Evolutionary conservation across 75 land plant genomes (phyloP).

Genomic region (Cryptomeria japonica): DNA sequence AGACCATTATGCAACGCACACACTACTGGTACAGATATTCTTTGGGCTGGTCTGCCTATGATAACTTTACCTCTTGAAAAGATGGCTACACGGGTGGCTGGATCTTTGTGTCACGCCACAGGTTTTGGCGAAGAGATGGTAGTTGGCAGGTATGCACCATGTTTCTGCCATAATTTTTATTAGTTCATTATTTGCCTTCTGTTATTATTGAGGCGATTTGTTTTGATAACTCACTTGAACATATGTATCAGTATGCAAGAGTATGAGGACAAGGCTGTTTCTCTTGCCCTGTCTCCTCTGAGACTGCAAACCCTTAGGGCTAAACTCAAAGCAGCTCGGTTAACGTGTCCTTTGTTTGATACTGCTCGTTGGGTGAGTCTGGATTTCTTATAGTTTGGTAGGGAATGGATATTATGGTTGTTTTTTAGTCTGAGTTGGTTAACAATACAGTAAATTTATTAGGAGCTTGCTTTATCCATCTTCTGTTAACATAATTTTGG

Average conservation of each 20-base stretch:
- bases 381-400: not conserved
- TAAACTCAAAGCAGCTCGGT: slow-evolving; percentile 70
- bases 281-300: slow-evolving; percentile 60
- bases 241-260: slow-evolving; percentile 74
- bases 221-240: not conserved
- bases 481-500: not conserved
- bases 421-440: not conserved
- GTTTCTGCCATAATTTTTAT: not conserved
- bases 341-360: slow-evolving; percentile 92
- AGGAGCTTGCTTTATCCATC: not conserved
- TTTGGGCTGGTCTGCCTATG: slow-evolving; percentile 99
- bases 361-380: slow-evolving; percentile 90
- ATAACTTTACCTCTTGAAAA: slow-evolving; percentile 93
- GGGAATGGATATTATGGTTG: not conserved
- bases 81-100: slow-evolving; percentile 99
- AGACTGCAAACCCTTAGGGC: slow-evolving; percentile 63
- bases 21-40: slow-evolving; percentile 95
- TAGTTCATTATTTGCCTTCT: not conserved
- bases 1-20: slow-evolving; percentile 99
- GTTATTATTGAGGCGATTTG: not conserved
- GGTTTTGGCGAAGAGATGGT: slow-evolving; percentile 98
- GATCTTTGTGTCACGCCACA: slow-evolving; percentile 90
- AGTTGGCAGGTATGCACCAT: slow-evolving; percentile 66
- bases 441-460: not conserved
- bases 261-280: slow-evolving; percentile 92